A percentile compares a stretch with the other conserved stretches of the same genome.
phyloP scores from a whole-genome alignment of 192 early-diverging fungal genomes.

The Globomyces pollinis-pini region DNA sequence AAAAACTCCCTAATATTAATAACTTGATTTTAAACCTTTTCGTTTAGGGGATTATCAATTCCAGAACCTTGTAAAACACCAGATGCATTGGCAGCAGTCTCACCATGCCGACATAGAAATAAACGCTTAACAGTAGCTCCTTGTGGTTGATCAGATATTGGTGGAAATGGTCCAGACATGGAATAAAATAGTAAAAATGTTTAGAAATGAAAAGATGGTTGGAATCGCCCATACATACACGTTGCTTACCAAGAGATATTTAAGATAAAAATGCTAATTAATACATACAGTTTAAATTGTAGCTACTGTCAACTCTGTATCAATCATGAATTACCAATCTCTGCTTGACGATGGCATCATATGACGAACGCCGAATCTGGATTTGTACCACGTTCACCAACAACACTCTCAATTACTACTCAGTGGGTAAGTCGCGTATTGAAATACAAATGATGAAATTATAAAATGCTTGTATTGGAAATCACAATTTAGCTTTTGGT shows the following conservation, averaged over 20 bases:
- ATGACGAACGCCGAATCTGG: too few species aligned
- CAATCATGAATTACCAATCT: too few species aligned
- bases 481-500: slow-evolving; percentile 38
- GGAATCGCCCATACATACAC: too few species aligned
- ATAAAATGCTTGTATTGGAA: too few species aligned
- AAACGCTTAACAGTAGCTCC: slow-evolving; percentile 40
- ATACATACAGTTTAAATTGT: too few species aligned
- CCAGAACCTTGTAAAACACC: slow-evolving; percentile 41
- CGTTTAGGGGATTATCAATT: slow-evolving; percentile 34
- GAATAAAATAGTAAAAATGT: not conserved
- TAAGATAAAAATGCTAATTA: too few species aligned
- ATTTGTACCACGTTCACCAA: not conserved
- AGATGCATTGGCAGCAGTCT: slow-evolving; percentile 37
- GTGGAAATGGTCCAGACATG: not conserved
- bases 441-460: too few species aligned
- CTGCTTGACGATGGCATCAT: too few species aligned
- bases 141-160: not conserved
- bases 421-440: too few species aligned
- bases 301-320: too few species aligned
- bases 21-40: slow-evolving; percentile 15
- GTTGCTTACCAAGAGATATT: too few species aligned
- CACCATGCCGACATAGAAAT: slow-evolving; percentile 43
- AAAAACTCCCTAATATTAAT: slow-evolving; percentile 16
- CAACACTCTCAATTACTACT: not conserved
- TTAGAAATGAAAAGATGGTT: too few species aligned